Evolutionary conservation across 2,329 filamentous ascomycete genomes (phyloP).

Genomic region (Onygenales sp.): DNA sequence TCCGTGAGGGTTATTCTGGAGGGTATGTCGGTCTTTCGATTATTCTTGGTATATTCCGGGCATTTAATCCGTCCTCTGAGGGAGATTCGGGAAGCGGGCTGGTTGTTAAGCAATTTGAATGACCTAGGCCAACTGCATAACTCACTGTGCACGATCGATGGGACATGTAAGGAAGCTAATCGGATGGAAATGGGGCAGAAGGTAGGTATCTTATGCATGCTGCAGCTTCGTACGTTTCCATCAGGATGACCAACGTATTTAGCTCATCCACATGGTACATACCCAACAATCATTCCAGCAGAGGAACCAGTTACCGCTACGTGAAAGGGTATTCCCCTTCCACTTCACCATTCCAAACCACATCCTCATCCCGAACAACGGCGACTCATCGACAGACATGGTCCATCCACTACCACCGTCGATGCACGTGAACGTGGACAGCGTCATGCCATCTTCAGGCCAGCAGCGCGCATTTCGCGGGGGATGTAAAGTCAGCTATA

Average conservation of each 20-base stretch:
- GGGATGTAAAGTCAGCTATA: conserved; percentile 3
- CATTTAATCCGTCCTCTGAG: too few relatives aligned
- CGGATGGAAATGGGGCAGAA: conserved; percentile 7
- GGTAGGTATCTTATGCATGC: not conserved
- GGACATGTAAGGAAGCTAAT: not conserved
- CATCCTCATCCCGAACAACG: conserved; percentile 5
- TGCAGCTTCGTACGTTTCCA: not conserved
- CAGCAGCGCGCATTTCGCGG: not conserved
- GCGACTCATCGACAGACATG: conserved; percentile 1
- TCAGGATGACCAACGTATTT: not conserved
- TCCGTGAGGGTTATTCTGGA: conserved; percentile 4
- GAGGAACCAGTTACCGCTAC: not conserved
- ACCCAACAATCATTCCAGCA: not conserved
- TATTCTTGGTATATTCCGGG: not conserved
- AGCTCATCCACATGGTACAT: conserved; percentile 1
- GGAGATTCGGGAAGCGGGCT: not conserved
- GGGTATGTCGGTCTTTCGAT: not conserved
- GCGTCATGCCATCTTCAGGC: not conserved
- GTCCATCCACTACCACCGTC: conserved; percentile 5
- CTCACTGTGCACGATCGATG: not conserved
- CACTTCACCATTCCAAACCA: conserved; percentile 4
- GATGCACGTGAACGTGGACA: not conserved
- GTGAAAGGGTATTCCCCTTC: conserved; percentile 3
- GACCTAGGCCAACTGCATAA: not conserved
- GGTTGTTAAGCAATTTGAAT: too few relatives aligned